Base-by-base conservation (phyloP, 345 rosid species). In the Hevea brasiliensis region DNA sequence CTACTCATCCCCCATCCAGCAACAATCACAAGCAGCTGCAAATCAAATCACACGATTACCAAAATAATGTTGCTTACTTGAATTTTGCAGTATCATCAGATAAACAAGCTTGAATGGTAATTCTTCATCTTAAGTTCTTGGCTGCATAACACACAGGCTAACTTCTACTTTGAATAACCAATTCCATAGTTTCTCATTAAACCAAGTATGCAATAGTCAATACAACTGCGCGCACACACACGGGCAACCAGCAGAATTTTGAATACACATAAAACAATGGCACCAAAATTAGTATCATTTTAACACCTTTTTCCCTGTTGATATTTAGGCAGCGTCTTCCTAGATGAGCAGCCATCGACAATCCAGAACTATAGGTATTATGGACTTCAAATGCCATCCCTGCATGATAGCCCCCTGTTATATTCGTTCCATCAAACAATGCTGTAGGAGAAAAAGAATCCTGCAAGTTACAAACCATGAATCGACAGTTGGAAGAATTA, bases 381-480 rank as follows among this genome's bases (percentile, higher is more conserved):
- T 1, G 53, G 57, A 48, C 83, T 74, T 72, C 74, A 70, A 66
- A 76, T 37, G 63, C 53, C 55, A 77, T 27, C 53, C 53, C 63
- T 69, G 57, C 40, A 48, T 13, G 11, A 66, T 59, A 61, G 67
- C 44, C 73, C 68, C 44, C 53, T 17, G 62, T 60, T 68, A 66
- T 41, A 53, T 65, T 56, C 57, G 54, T 61, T 71, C 81, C 37
- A 65, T 61, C 11, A 7, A 44, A 60, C 78, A 60, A 60, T 29
- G 60, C 50, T 48, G 71, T 44, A 20, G 73, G 65, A 69, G 74
- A 55, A 61, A 26, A 64, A 64, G 21, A 71, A 63, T 67, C 85
- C 88, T 76, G 86, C 79, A 71, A 76, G 61, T 74, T 65, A 69
- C 75, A 76, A 80, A 71, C 56, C 55, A 77, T 67, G 65, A 82